phyloP scores from a whole-genome alignment of 2,329 filamentous ascomycete species.

The Phialophora verrucosa region DNA sequence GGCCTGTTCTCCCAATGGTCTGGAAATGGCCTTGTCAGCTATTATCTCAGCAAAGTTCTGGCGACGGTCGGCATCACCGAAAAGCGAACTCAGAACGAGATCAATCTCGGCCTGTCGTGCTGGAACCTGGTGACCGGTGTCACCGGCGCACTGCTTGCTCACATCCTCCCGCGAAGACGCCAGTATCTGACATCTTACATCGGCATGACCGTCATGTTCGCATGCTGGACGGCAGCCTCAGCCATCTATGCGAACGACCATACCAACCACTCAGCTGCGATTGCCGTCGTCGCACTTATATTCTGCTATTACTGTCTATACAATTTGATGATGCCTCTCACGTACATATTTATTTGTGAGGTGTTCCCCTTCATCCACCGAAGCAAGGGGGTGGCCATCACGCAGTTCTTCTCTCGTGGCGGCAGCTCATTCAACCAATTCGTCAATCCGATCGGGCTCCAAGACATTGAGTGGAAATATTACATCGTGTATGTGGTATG shows the following conservation, averaged over 20 bases:
- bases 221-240: constrained; percentile 29
- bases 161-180: constrained; percentile 21
- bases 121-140: constrained; percentile 48
- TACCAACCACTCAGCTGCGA: constrained; percentile 23
- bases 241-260: constrained; percentile 28
- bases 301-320: constrained; percentile 52
- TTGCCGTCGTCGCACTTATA: constrained; percentile 50
- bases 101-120: constrained; percentile 47
- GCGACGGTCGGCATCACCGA: constrained; percentile 47
- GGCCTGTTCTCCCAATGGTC: constrained; percentile 65
- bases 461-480: constrained; percentile 45
- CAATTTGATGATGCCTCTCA: constrained; percentile 41
- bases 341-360: constrained; percentile 42
- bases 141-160: constrained; percentile 44
- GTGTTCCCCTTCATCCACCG: constrained; percentile 57
- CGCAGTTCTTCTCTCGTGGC: constrained; percentile 27
- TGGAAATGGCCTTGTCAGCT: constrained; percentile 54
- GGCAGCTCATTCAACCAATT: constrained; percentile 31
- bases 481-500: constrained; percentile 48
- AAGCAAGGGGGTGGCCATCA: constrained; percentile 49
- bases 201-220: constrained; percentile 31
- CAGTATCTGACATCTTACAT: constrained; percentile 27
- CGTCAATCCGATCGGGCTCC: constrained; percentile 40
- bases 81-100: constrained; percentile 46
- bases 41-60: constrained; percentile 48